Evolutionary conservation across 1,284 basidiomycete species (phyloP).

Genomic region (Trichosporon coremiiforme): DNA sequence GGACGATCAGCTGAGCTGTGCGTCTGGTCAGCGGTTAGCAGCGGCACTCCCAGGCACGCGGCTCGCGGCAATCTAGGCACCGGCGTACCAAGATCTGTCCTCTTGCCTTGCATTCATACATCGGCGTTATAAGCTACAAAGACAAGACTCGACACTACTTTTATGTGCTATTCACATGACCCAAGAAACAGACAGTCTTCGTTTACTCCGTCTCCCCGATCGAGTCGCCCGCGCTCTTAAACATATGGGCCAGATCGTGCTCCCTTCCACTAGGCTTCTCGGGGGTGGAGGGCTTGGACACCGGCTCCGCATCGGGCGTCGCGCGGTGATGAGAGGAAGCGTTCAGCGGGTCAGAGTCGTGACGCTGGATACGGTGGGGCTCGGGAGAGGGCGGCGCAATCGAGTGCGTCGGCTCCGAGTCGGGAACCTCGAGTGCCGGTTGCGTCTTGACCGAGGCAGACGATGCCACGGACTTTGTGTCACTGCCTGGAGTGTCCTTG

Average conservation of each 20-base stretch:
- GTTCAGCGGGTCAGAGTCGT: neutral
- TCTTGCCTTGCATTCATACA: neutral
- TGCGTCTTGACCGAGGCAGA: neutral
- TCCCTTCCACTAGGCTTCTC: neutral
- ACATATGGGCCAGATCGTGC: conserved; percentile 3
- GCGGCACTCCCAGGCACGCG: neutral
- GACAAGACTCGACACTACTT: neutral
- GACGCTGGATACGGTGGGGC: neutral
- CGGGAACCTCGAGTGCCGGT: neutral
- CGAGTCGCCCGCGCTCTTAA: neutral
- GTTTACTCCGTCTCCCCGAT: neutral
- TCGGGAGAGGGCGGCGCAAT: neutral
- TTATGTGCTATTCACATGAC: neutral
- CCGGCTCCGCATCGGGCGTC: neutral
- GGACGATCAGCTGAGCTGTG: neutral
- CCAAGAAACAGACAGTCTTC: neutral
- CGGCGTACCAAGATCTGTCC: neutral
- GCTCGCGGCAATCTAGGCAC: conserved; percentile 4
- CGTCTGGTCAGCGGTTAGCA: neutral
- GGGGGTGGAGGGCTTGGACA: neutral
- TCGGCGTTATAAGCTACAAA: neutral
- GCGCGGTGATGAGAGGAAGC: neutral
- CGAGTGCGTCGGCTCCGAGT: neutral
- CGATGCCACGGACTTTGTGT: neutral
- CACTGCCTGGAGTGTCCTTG: neutral